Conservation (phyloP, 257 asterid genomes). For the Ajuga chamaepitys region DNA sequence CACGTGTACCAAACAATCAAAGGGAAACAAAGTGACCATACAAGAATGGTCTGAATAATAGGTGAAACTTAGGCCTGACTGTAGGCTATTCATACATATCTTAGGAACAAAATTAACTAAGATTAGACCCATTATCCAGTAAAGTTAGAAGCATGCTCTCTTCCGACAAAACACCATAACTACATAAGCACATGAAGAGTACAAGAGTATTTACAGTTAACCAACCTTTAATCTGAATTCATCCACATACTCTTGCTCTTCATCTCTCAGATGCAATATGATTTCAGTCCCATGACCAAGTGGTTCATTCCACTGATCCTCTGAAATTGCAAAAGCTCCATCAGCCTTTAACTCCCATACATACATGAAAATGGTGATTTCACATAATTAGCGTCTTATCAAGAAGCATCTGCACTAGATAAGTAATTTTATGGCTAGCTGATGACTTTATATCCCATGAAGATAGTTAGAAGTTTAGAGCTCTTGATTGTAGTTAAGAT, state of each 20-base stretch:
- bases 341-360: conserved; percentile 97
- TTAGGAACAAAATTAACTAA: neutral
- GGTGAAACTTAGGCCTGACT: neutral
- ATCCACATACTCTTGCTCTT: conserved; percentile 83
- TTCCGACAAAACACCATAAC: neutral
- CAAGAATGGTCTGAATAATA: neutral
- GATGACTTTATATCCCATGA: no score
- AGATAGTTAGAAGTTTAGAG: no score
- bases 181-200: no score
- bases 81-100: neutral
- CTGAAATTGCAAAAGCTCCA: conserved; percentile 85
- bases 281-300: conserved; percentile 95
- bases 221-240: conserved; percentile 75
- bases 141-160: neutral
- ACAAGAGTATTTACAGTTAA: neutral
- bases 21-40: neutral
- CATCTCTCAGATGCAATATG: conserved; percentile 83
- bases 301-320: conserved; percentile 83
- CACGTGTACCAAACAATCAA: no score
- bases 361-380: conserved; percentile 37
- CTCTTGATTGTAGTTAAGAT: no score
- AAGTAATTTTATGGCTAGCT: no score
- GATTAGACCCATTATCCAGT: neutral
- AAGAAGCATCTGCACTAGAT: neutral
- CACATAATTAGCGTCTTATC: neutral